These are phyloP conservation scores for Ophiostoma fasciatum DNA, from an alignment of 2,329 filamentous ascomycete species.

Conservation along the genomic window DNA sequence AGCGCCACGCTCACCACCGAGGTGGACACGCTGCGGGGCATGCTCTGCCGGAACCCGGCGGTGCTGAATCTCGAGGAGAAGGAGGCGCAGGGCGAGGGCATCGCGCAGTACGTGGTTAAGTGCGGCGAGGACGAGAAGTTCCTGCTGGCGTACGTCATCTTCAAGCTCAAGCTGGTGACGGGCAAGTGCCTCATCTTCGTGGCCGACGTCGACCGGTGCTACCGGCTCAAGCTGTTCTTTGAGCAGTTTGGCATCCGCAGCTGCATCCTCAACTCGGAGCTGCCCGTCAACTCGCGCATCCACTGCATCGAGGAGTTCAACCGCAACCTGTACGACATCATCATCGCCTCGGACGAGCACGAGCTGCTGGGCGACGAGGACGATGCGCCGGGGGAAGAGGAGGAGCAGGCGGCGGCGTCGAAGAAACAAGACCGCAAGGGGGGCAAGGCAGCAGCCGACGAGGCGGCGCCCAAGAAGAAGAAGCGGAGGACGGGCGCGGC, in stretches of 20 bases:
- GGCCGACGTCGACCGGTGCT: constrained; percentile 73
- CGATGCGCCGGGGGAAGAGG: constrained; percentile 31
- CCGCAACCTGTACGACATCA: constrained; percentile 90
- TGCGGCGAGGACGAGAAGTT: constrained; percentile 98
- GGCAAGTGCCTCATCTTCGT: constrained; percentile 69
- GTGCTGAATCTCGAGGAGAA: constrained; percentile 71
- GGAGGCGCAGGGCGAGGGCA: constrained; percentile 58
- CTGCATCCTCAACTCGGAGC: constrained; percentile 84
- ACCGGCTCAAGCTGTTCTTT: constrained; percentile 84
- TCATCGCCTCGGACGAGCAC: constrained; percentile 70
- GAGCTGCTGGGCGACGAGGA: constrained; percentile 22
- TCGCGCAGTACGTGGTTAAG: constrained; percentile 81
- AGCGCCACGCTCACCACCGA: constrained; percentile 78
- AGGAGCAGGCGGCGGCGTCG: constrained; percentile 9
- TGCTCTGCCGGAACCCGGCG: constrained; percentile 73
- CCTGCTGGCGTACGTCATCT: constrained; percentile 79
- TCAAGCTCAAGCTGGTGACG: constrained; percentile 86
- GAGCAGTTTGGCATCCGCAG: constrained; percentile 94
- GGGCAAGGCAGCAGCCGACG: constrained; percentile 16
- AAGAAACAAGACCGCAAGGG: too few relatives aligned
- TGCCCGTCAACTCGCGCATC: constrained; percentile 82
- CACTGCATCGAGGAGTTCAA: constrained; percentile 98
- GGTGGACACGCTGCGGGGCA: constrained; percentile 66
- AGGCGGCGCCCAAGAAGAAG: constrained; percentile 39
- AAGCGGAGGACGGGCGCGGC: constrained; percentile 41